Evolutionary conservation across 2,329 filamentous ascomycete species (phyloP).

Genomic region (Fusarium secorum): DNA sequence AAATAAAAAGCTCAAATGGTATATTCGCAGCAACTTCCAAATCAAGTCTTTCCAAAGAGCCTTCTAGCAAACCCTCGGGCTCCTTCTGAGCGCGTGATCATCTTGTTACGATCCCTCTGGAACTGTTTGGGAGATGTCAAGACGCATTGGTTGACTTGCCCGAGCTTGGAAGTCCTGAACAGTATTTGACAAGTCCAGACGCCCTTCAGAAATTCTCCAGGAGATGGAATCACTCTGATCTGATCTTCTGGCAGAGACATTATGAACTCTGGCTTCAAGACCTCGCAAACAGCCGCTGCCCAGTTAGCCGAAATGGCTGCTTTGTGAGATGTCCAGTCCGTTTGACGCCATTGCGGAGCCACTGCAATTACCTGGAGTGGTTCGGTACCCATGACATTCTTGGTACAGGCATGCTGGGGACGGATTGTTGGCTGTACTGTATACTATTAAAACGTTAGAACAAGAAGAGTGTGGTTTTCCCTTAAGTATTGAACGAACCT

Average conservation of each 20-base stretch:
- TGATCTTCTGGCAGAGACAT: neutral
- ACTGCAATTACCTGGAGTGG: neutral
- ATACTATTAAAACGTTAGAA: neutral
- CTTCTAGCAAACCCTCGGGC: neutral
- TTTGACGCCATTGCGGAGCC: neutral
- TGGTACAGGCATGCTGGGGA: neutral
- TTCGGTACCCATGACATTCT: neutral
- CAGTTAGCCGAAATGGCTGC: neutral
- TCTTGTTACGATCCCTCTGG: neutral
- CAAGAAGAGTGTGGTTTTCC: fast-evolving
- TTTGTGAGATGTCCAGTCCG: neutral
- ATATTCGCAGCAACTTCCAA: fast-evolving
- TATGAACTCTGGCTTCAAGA: neutral
- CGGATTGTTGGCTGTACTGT: neutral
- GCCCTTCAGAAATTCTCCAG: neutral
- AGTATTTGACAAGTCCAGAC: neutral
- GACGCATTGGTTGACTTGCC: neutral
- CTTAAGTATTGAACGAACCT: neutral
- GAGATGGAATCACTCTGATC: neutral
- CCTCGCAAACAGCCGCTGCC: neutral
- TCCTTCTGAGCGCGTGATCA: neutral
- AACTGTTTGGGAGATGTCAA: neutral
- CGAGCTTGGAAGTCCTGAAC: neutral
- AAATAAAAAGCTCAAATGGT: neutral
- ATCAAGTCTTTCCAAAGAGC: neutral